Percentiles rank a stretch among this genome's conserved stretches.
Evolutionary conservation across 441 rosid species (phyloP).

Genomic region (Erodium texanum): DNA sequence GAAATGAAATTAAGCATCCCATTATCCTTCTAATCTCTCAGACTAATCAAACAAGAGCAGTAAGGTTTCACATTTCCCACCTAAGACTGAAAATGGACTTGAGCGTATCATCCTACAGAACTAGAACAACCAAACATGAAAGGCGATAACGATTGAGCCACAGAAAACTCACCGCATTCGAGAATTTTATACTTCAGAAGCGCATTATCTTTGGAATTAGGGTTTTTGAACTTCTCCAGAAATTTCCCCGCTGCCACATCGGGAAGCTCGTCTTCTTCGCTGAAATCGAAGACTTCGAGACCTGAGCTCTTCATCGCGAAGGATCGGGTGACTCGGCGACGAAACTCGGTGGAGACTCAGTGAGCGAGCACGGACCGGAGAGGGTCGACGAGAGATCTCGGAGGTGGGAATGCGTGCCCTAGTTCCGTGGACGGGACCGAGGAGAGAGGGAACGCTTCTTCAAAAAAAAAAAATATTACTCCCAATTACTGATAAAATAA

Average conservation of each 20-base stretch:
- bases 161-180: constrained; percentile 37
- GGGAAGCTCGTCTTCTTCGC: constrained; percentile 53
- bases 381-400: background rate
- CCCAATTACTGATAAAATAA: no score
- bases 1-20: background rate
- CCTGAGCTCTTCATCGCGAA: constrained; percentile 38
- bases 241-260: constrained; percentile 39
- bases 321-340: background rate
- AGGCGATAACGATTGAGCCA: background rate
- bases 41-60: background rate
- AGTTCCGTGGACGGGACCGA: constrained; percentile 1
- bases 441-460: background rate
- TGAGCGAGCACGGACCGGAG: constrained; percentile 3
- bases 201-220: constrained; percentile 39
- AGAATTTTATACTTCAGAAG: constrained; percentile 36
- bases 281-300: constrained; percentile 51
- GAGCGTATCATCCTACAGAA: background rate
- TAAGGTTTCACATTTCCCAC: background rate
- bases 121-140: background rate
- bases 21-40: background rate
- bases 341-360: constrained; percentile 7
- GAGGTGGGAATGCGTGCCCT: constrained; percentile 8
- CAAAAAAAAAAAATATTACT: background rate
- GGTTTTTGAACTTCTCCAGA: constrained; percentile 45
- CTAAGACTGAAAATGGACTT: background rate